Base-by-base conservation (phyloP, 192 early-diverging fungal genomes). In the Chytriomyces sp. region DNA sequence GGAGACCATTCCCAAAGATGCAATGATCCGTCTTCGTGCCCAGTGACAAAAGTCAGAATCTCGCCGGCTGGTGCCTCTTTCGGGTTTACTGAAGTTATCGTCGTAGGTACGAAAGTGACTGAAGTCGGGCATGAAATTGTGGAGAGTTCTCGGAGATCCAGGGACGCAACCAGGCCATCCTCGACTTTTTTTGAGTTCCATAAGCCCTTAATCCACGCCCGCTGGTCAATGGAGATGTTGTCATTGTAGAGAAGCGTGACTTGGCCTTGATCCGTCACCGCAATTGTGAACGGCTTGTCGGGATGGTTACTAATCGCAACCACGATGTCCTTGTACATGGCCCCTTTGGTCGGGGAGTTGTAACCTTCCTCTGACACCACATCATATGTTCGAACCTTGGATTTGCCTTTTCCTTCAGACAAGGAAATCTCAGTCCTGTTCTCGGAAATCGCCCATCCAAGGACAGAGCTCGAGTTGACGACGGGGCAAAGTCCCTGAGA, bases 391-490 rank as follows among this genome's bases (percentile, higher is more conserved):
- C 78, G 69, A 16, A 74, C 78, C 24, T 72, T 72, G 11, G 10
- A 6, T 43, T 72, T 72, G 16, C 61, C 78, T 24, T 59, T 50
- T 35, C 64, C 16, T 43, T 79, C 71, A 1, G 78, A 72, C 49
- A 79, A 57, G 2, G 78, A 79, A 7, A 79, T 65, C 9, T 68
- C 69, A 7, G 71, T 72, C 43, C 63, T 43, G 43, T 72, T 72
- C 50, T 79, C 78, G 2, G 78, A 60, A 24, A 79, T 60, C 10
- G 71, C 72, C 78, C 78, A 79, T n/a, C 71, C 78, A n/a, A 67
- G 28, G 16, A 24, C 26, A 3, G 7, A 45, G 10, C 28, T 13
- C 23, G 71, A 49, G 43, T 47, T 75, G 74, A 66, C 57, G 9
- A 79, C 46, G 16, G 78, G 78, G 7, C 26, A 45, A 43, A 79